Evolutionary conservation across 306 rosid species (phyloP), one percentile per base, ranked within the genome.

Genomic region (Pachyrhizus erosus): DNA sequence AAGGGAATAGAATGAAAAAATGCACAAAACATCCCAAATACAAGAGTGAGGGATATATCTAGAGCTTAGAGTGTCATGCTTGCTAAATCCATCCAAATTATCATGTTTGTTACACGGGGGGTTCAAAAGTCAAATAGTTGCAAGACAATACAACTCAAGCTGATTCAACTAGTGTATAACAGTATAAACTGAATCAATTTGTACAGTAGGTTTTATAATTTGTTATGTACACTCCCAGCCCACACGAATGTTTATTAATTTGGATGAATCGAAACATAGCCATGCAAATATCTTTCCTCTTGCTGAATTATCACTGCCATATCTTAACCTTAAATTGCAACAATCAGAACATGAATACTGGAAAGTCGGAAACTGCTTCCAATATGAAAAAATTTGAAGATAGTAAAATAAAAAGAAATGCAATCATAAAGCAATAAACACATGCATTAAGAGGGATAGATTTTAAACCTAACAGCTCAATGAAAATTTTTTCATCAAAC

Each of bases 91-190:
- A 5, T 61, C 69, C 40, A 61, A 61, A 14, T 7, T 12, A 24
- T 26, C 52, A 43, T 43, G 51, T 55, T 31, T 80, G 61, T 57
- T 21, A 52, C 64, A 24, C 0, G 10, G 2, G 64, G 70, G 61
- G 42, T 70, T 37, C 49, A 65, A 58, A 71, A 61, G 33, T 78
- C 65, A 65, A 51, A 68, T 73, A 83, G 66, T 76, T 80, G 70
- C 78, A 76, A 64, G 62, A 72, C 1, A 43, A 33, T 64, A 65
- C 70, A 76, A 66, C 70, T 70, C 80, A 42, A 52, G 74, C 51
- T 61, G 58, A 79, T 24, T 75, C 67, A 74, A 40, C 13, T 14
- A 48, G 49, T 68, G 62, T 31, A 73, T 12, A 46, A 55, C 42
- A 37, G 42, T 7, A 37, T 37, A 37, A 37, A 58, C 75, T 20